Base-by-base conservation (phyloP, 345 rosid genomes). In the Eucalyptus erythrocorys region DNA sequence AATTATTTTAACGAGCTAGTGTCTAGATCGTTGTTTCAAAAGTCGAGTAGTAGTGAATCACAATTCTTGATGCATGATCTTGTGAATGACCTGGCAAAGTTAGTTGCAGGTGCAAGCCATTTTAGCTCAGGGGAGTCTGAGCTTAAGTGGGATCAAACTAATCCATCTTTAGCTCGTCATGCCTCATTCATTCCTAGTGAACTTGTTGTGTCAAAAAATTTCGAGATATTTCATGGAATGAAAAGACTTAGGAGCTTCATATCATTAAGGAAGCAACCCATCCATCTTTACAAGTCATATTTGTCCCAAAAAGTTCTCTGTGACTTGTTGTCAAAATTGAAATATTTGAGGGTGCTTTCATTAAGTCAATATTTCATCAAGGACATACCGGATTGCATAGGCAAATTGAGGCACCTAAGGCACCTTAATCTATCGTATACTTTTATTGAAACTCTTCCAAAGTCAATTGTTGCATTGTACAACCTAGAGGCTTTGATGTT, bases 221-320 rank as follows among this genome's bases (percentile, higher is more conserved):
- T 55, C 0, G 3, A 55, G 61, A 55, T 55, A 55, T 55, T 24
- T 55, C 30, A 4, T 55, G 61, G 13, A 55, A 55, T 55, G 30
- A 55, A 24, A 55, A 30, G 27, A 55, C 61, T 55, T 9, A 55
- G 30, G 0, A 55, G 61, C 61, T 55, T 55, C 30, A 55, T 55
- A 55, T 22, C 61, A 0, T 55, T 55, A 55, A 0, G 61, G 27
- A 55, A 55, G 0, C 13, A 24, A 55, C 0, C 0, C 9, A 24
- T 13, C 61, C 24, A 8, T 51, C 0, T 1, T 19, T 0, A 0
- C 57, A 0, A 0, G 26, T 0, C 57, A 19, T 1, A 7, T 2
- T 9, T 55, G 30, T 24, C 61, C 61, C 61, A 55, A 4, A 55
- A 55, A 55, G 61, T 55, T 22, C 61, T 55, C 0, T 24, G 1